Base-by-base conservation (phyloP, 306 rosid species). In the Vigna mungo region DNA sequence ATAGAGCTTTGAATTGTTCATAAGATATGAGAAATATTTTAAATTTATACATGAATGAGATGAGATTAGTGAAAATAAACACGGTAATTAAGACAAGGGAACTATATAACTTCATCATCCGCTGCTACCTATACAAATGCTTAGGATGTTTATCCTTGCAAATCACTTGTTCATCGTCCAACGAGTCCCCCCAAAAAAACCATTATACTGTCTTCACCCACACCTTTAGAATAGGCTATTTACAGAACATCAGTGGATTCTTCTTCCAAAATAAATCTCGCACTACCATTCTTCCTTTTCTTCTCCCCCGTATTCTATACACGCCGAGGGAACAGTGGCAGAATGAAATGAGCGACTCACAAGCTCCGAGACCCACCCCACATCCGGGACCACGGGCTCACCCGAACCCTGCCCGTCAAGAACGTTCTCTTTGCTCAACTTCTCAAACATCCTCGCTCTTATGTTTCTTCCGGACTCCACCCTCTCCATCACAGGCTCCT, bases 401-500 rank as follows among this genome's bases (percentile, higher is more conserved):
- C 56, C 77, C 58, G 80, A 64, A 16, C 84, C 91, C 44, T 65
- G 85, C 79, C 85, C 60, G 1, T 16, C 86, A 12, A 94, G 62
- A 6, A 91, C 86, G n/a, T 95, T 95, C 74, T 92, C 97, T 60
- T 89, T 84, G 68, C 97, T 92, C 53, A 95, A 75, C 46, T 80
- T 95, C 89, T 90, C 92, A n/a, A 95, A 87, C 98, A 95, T 95
- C 84, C 75, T 86, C 0, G 85, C 89, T 70, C 98, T 59, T n/a
- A 95, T 63, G 15, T 63, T 86, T 53, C 97, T 86, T 1, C 98
- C 98, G 0, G 98, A 95, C 79, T 95, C 98, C 0, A 95, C 98
- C 79, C 98, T 84, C 81, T 92, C 97, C 98, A 95, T 95, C 12
- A 84, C 89, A 0, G 96, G 92, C 86, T 90, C 98, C 82, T 95